A percentile compares a stretch with the other conserved stretches of the same genome.
phyloP scores from a whole-genome alignment of 1,284 basidiomycete species.

The Lentinus polychrous region DNA sequence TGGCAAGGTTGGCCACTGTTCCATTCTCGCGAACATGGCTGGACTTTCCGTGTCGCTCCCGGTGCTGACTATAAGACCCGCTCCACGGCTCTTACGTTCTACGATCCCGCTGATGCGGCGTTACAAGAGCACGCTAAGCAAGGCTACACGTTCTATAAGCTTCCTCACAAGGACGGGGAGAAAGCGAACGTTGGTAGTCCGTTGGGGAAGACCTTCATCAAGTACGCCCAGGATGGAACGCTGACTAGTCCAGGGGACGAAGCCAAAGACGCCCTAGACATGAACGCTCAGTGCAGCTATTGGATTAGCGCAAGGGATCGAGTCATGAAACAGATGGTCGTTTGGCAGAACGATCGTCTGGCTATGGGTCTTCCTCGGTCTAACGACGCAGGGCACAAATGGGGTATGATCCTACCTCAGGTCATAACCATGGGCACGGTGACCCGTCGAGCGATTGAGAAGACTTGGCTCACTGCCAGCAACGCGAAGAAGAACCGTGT shows the following conservation, averaged over 20 bases:
- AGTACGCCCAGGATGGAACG: conserved; percentile 81
- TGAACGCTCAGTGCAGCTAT: conserved; percentile 95
- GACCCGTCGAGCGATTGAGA: conserved; percentile 95
- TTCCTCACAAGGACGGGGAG: conserved; percentile 96
- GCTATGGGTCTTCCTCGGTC: conserved; percentile 15
- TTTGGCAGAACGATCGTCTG: conserved; percentile 72
- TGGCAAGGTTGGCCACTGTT: conserved; percentile 88
- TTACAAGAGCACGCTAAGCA: conserved; percentile 41
- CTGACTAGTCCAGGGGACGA: conserved; percentile 74
- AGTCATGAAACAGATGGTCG: conserved; percentile 89
- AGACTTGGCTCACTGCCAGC: conserved; percentile 97
- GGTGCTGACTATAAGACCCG: conserved; percentile 23
- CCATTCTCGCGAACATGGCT: conserved; percentile 85
- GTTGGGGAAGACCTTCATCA: conserved; percentile 85
- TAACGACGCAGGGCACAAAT: conserved; percentile 40
- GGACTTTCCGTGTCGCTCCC: conserved; percentile 77
- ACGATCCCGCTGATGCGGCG: conserved; percentile 51
- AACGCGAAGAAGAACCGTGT: conserved; percentile 98
- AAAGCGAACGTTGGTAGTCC: conserved; percentile 92
- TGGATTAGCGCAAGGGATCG: conserved; percentile 96
- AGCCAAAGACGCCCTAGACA: conserved; percentile 80
- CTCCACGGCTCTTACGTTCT: conserved; percentile 42
- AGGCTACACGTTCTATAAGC: conserved; percentile 74
- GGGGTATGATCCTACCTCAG: conserved; percentile 92
- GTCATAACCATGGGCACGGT: conserved; percentile 99